phyloP scores from a whole-genome alignment of 1,139 yeast species.

The Wickerhamiella pararugosa region DNA sequence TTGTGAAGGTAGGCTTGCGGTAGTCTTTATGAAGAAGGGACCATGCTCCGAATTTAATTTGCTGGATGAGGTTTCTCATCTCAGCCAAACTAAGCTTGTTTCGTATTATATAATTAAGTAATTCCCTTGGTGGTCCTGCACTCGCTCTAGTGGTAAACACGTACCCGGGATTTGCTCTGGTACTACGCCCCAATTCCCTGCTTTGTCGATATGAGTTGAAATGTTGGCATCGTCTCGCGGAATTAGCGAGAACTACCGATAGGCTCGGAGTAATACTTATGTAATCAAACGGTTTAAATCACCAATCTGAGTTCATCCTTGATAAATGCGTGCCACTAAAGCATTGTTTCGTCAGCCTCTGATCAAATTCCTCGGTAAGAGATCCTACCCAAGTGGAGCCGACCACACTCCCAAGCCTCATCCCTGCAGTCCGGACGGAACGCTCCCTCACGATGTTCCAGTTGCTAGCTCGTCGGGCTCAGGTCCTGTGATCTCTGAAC shows the following conservation, averaged over 20 bases:
- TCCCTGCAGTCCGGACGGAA: conserved; percentile 33
- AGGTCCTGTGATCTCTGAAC: conserved; percentile 42
- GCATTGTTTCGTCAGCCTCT: conserved; percentile 23
- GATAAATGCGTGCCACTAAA: conserved; percentile 21
- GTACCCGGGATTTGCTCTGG: too few relatives aligned
- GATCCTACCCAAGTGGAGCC: conserved; percentile 17
- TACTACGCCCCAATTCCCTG: too few relatives aligned
- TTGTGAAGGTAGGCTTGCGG: conserved; percentile 22
- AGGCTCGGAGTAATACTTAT: too few relatives aligned
- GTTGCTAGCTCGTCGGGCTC: conserved; percentile 24
- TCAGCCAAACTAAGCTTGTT: too few relatives aligned
- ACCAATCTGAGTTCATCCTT: too few relatives aligned
- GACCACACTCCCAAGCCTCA: conserved; percentile 33
- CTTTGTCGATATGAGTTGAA: too few relatives aligned
- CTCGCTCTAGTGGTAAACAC: too few relatives aligned
- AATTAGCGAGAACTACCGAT: too few relatives aligned
- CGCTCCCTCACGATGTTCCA: conserved; percentile 25
- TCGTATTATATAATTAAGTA: too few relatives aligned
- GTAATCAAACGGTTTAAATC: too few relatives aligned
- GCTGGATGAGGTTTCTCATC: conserved; percentile 4
- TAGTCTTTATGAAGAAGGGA: conserved; percentile 2
- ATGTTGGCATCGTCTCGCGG: too few relatives aligned
- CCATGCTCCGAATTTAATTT: conserved; percentile 8
- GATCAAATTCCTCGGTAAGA: conserved; percentile 29
- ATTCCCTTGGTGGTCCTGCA: too few relatives aligned